Evolutionary conservation across 495 filamentous ascomycete genomes (phyloP).

Genomic region (Cetradonia linearis): DNA sequence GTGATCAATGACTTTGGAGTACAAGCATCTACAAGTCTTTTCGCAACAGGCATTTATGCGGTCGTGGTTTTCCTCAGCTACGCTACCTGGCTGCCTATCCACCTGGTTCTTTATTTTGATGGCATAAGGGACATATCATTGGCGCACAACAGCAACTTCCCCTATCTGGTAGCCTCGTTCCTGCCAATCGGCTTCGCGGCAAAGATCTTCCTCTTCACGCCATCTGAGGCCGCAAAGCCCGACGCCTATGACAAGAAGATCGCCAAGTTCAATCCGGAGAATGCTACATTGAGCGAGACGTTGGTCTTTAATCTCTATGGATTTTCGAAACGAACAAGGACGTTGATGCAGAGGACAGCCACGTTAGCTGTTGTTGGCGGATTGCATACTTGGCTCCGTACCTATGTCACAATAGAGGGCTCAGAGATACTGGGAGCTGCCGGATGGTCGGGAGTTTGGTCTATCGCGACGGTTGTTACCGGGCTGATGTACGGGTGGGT

Average conservation of each 20-base stretch:
- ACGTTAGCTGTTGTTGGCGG: conserved; percentile 46
- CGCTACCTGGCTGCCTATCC: conserved; percentile 52
- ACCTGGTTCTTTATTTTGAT: conserved; percentile 60
- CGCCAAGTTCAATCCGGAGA: conserved; percentile 41
- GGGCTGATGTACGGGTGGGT: conserved; percentile 53
- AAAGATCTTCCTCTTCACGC: conserved; percentile 65
- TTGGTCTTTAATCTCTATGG: conserved; percentile 51
- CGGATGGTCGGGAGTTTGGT: conserved; percentile 64
- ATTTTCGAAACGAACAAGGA: conserved; percentile 51
- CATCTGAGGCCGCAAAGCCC: conserved; percentile 41
- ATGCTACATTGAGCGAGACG: conserved; percentile 48
- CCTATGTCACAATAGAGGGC: conserved; percentile 51
- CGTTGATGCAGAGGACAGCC: conserved; percentile 52
- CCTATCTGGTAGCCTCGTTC: conserved; percentile 41
- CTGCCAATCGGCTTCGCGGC: conserved; percentile 59
- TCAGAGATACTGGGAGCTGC: conserved; percentile 56
- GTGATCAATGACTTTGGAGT: conserved; percentile 58
- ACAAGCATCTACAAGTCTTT: conserved; percentile 49
- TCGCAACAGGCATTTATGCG: conserved; percentile 59
- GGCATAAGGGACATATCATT: conserved; percentile 52
- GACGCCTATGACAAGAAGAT: conserved; percentile 29
- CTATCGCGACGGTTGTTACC: conserved; percentile 45
- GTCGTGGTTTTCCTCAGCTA: conserved; percentile 53
- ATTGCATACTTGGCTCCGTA: conserved; percentile 55
- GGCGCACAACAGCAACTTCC: conserved; percentile 44